Evolutionary conservation across 2,329 filamentous ascomycete genomes (phyloP).

Genomic region (Elsinoe batatas): DNA sequence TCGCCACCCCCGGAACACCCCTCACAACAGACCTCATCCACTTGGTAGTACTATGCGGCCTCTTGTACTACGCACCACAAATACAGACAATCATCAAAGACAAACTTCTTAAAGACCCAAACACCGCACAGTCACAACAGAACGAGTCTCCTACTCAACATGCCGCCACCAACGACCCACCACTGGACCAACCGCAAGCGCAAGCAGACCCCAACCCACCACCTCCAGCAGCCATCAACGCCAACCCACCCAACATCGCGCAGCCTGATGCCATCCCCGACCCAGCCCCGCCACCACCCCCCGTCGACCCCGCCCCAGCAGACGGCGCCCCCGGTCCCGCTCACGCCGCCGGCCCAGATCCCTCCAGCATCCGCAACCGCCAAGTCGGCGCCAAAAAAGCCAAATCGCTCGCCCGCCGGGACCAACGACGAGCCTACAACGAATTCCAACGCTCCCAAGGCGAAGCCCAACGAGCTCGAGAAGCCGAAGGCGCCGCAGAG

Average conservation of each 20-base stretch:
- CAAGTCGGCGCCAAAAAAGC: slow-evolving; percentile 41
- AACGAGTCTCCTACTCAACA: background rate
- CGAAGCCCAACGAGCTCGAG: slow-evolving; percentile 34
- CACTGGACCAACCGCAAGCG: too few species aligned
- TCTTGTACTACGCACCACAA: slow-evolving; percentile 39
- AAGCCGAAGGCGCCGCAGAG: slow-evolving; percentile 35
- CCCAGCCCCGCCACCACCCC: background rate
- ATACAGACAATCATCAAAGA: slow-evolving; percentile 31
- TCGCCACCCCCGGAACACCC: slow-evolving; percentile 38
- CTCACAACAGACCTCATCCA: slow-evolving; percentile 39
- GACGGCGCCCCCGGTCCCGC: slow-evolving; percentile 28
- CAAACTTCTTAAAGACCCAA: too few species aligned
- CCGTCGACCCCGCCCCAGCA: background rate
- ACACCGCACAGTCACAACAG: background rate
- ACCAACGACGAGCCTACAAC: slow-evolving; percentile 37
- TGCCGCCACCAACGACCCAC: too few species aligned
- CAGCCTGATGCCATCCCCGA: background rate
- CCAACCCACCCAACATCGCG: background rate
- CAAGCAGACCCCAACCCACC: background rate
- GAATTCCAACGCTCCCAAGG: slow-evolving; percentile 41
- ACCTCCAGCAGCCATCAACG: background rate
- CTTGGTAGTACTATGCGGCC: slow-evolving; percentile 33
- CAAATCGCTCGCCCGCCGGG: slow-evolving; percentile 36
- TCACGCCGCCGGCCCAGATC: slow-evolving; percentile 16
- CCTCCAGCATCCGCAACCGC: slow-evolving; percentile 15